Evolutionary conservation across 805 yeast species (phyloP), one percentile per base, ranked within the genome.

Genomic region (Saccharomyces kudriavzevii): DNA sequence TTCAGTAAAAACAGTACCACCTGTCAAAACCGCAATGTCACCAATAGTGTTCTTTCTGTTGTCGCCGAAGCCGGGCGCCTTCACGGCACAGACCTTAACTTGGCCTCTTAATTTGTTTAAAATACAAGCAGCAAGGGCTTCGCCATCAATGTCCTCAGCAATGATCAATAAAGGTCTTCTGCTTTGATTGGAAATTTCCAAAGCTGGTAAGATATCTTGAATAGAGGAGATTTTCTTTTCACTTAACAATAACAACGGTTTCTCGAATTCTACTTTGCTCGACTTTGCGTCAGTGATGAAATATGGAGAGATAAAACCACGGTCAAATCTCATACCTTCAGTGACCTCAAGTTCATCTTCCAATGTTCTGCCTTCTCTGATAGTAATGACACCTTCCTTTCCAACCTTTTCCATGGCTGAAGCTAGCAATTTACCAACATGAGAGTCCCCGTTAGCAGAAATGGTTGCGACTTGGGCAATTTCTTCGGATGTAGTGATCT

Each of bases 11-110:
- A 76, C 72, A 17, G 96, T 88, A 74, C 97, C 97, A 57, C 97
- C 97, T 47, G 97, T 85, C 58, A 91, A 80, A 66, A 89, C 85
- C 67, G 97, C 96, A 73, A 94, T 84, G 73, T 94, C 99, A 62
- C 96, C 97, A 58, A 94, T 77, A 60, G 88, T 90, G 80, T 90
- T 90, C 81, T 89, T 88, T 78, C 97, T 87, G 84, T 94, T 91
- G 78, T 94, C 99, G 73, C 98, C 99, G 68, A 92, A 94, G 51
- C 99, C 99, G 66, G 99, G 99, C 31, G 98, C 96, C 80, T 91
- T 92, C 61, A 94, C 97, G 63, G 94, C 95, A 70, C 94, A 87
- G 56, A 94, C 97, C 75, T 89, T 95, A 57, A 94, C 97, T 78
- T 92, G 98, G 62, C 97, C 97, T 78, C 97, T 87, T 69, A 94